Evolutionary conservation across 192 early-diverging fungal genomes (phyloP).

Genomic region (Backusella sp.): DNA sequence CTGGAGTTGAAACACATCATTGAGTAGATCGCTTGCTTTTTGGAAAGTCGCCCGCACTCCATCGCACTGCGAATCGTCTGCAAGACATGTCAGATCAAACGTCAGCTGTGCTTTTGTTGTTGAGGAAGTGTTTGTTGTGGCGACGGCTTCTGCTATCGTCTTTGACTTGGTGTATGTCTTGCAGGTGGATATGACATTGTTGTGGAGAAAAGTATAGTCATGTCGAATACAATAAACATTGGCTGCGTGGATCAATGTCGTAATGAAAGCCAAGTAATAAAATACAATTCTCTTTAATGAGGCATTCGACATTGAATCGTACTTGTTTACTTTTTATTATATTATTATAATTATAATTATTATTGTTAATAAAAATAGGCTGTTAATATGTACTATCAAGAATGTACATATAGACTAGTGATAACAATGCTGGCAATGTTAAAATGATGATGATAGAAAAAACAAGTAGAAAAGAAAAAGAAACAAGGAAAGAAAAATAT

Average conservation of each 20-base stretch:
- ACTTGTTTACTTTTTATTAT: neutral
- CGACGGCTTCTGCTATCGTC: neutral
- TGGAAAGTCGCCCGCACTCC: conserved; percentile 18
- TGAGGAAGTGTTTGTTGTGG: neutral
- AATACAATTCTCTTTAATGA: neutral
- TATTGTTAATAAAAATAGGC: neutral
- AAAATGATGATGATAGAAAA: too few relatives aligned
- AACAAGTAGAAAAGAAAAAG: neutral
- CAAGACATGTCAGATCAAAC: neutral
- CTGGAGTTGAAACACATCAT: conserved; percentile 20
- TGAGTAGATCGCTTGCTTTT: conserved; percentile 29
- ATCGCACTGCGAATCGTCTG: conserved; percentile 17
- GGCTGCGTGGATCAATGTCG: neutral
- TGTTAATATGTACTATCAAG: neutral
- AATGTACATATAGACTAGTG: neutral
- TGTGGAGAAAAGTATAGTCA: neutral
- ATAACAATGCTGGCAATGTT: too few relatives aligned
- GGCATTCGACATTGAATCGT: neutral
- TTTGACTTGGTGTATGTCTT: neutral
- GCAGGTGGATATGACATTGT: neutral
- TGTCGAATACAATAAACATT: neutral
- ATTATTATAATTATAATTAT: neutral
- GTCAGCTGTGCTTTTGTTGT: neutral
- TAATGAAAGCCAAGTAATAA: neutral
- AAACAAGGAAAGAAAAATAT: neutral